Evolutionary conservation across 1,284 basidiomycete species (phyloP), one percentile per base, ranked within the genome.

Genomic region (Sporisorium iseilematis-ciliati): DNA sequence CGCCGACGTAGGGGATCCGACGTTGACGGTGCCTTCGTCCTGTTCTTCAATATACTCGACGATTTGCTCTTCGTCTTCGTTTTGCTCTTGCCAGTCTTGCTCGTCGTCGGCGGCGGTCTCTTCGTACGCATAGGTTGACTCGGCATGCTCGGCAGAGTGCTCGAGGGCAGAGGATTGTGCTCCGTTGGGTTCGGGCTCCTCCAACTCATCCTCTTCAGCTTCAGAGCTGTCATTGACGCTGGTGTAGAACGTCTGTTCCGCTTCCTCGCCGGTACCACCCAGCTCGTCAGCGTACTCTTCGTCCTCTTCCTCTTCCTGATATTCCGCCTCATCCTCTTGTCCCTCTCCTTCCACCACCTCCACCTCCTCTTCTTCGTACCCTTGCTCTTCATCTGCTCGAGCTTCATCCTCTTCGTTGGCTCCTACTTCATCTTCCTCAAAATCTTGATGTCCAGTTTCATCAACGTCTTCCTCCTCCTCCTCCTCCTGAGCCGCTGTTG

Each of bases 31-130:
- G 23, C 42, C 45, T 25, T 58, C 65, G 7, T 12, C 41, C 33
- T 49, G 58, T 46, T 69, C 73, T 43, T 75, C 73, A 12, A 40
- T 62, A 41, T 79, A 75, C 31, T 77, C 78, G n/a, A 73, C 48
- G 45, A 78, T 64, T 45, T 76, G 71, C 48, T 78, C 78, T 42
- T 72, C 73, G n/a, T 50, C 57, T 26, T 53, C 45, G 29, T 50
- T 63, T 18, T 38, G 35, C 35, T 38, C 62, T 58, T 68, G 59
- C 65, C 61, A 58, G n/a, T 31, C 46, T 40, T 52, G 42, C 50
- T 64, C 57, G 20, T 53, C 40, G 18, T 49, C 54, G 41, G 20
- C 57, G 45, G 23, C 53, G 45, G 23, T 51, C n/a, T 65, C 40
- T n/a, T 65, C 40, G 14, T 61, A 12, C 18, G 45, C 64, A 21